Evolutionary conservation across 805 yeast species (phyloP), one percentile per base, ranked within the genome.

Genomic region (Nakazawaea siamensis): DNA sequence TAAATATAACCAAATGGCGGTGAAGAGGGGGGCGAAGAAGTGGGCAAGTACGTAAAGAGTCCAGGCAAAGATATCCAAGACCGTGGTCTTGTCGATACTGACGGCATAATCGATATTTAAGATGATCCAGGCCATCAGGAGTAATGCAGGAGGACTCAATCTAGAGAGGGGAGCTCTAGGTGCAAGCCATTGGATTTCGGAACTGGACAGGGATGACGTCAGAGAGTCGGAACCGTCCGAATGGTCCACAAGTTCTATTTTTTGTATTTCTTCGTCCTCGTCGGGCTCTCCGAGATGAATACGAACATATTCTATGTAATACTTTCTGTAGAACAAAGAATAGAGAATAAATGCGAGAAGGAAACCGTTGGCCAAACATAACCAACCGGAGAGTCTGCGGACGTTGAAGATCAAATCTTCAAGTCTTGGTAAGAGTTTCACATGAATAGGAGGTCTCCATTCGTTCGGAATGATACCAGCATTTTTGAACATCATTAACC

Each of bases 41-140:
- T 80, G 86, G 25, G 73, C 62, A 15, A 78, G 49, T 10, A 78
- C 83, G 47, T 78, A 77, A 24, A 73, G 70, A 29, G 66, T 51
- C 80, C 83, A 75, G 1, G 85, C 77, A 19, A 65, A 40, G 8
- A 76, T 42, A 51, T 79, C 84, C 43, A 68, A 66, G 11, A 52
- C 44, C 7, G 66, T 60, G 33, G 63, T 52, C 40, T 63, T 72
- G 7, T 57, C 51, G 7, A 66, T 57, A 26, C 23, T 19, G 5
- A 50, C 42, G 18, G 70, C 54, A 41, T 66, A 66, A 23, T 52
- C 68, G 4, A 68, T 9, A 50, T 76, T 76, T 24, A 79, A 50
- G 1, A 68, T 29, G 6, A 69, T 54, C 77, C 78, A 74, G 12
- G 69, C 54, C 11, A 51, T 44, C 3, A 63, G 60, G 23, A 71